Percentiles rank a stretch among this genome's conserved stretches.
phyloP scores from a whole-genome alignment of 306 rosid species.

The Rubus parviflorus region DNA sequence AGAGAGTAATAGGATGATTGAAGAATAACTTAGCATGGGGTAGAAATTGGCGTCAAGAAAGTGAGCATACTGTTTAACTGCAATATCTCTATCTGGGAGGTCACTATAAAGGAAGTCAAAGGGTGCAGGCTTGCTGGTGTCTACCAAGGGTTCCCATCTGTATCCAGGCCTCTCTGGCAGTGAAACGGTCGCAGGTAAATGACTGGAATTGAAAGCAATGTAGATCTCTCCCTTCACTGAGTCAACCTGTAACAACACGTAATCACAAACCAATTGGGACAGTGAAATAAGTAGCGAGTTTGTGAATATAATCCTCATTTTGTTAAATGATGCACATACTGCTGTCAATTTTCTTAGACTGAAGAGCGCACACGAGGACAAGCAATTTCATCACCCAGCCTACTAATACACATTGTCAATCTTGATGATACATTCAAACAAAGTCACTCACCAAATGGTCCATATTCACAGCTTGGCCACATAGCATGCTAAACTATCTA shows the following conservation, averaged over 20 bases:
- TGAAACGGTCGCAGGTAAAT: conserved; percentile 54
- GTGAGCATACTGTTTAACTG: conserved; percentile 69
- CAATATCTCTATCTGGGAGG: conserved; percentile 63
- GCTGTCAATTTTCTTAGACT: neutral
- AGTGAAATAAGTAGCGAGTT: neutral
- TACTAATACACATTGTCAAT: neutral
- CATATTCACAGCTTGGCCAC: neutral
- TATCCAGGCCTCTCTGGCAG: conserved; percentile 84
- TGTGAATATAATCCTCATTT: neutral
- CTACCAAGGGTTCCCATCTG: conserved; percentile 84
- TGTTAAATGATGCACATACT: neutral
- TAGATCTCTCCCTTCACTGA: conserved; percentile 77
- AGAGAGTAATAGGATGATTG: conserved; percentile 68
- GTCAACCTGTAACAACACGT: conserved; percentile 58
- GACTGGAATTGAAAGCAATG: conserved; percentile 84
- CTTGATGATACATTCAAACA: too few relatives aligned
- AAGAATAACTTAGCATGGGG: conserved; percentile 96
- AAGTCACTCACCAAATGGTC: neutral
- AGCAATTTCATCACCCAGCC: neutral
- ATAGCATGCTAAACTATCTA: neutral
- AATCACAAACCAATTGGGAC: neutral
- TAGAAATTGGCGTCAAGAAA: conserved; percentile 75
- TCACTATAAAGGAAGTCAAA: conserved; percentile 74
- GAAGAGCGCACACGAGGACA: neutral
- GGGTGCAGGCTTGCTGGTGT: conserved; percentile 80